Conservation (phyloP, 306 rosid genomes). For the Echinosophora koreensis region DNA sequence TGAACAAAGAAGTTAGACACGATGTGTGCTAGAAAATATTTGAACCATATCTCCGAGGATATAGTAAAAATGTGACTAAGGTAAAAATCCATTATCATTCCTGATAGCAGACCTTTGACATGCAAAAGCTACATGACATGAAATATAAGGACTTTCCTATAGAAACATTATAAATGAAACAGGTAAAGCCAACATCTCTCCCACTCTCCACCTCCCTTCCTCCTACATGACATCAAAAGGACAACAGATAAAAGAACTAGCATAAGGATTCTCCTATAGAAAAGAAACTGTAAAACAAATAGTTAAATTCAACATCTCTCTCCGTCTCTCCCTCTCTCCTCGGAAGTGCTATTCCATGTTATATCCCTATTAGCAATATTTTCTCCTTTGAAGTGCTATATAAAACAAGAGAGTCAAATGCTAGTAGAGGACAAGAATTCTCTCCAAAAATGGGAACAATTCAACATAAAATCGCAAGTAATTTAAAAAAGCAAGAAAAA, state of each 20-base stretch:
- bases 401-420: not conserved
- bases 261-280: not conserved
- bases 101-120: conserved; percentile 21
- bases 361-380: not conserved
- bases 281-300: not conserved
- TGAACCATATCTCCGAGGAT: conserved; percentile 23
- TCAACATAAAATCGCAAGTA: not conserved
- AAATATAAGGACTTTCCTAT: conserved; percentile 4
- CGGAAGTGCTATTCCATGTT: too few species aligned
- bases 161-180: not conserved
- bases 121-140: conserved; percentile 30
- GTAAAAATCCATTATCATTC: conserved; percentile 36
- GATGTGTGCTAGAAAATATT: conserved; percentile 32
- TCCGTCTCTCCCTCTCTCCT: not conserved
- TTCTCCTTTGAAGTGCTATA: not conserved
- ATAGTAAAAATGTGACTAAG: conserved; percentile 13
- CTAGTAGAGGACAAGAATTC: not conserved
- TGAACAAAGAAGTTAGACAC: conserved; percentile 36
- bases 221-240: not conserved
- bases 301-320: not conserved
- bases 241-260: not conserved
- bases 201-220: too few species aligned
- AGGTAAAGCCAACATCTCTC: not conserved
- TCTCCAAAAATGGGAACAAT: not conserved
- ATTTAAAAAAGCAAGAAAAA: not conserved